A percentile compares a stretch with the other conserved stretches of the same genome.
Conservation (phyloP, 208 protist genomes). For the Crithidia brevicula region DNA sequence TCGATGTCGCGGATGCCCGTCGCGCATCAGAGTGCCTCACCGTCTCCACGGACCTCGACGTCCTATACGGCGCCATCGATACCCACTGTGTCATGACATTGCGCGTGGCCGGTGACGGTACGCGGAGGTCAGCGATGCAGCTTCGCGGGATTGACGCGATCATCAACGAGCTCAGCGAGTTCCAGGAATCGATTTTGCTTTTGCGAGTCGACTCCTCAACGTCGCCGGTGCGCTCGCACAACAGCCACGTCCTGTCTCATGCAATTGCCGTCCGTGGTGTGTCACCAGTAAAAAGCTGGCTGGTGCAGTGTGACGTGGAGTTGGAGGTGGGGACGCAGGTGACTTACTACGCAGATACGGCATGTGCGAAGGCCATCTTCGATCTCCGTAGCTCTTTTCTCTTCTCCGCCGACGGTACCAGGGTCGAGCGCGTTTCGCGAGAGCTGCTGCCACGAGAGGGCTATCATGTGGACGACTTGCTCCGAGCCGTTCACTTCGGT, state of each 20-base stretch:
- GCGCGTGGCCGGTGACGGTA: constrained; percentile 25
- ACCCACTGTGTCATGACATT: constrained; percentile 35
- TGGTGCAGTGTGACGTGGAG: constrained; percentile 12
- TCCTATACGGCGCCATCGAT: constrained; percentile 30
- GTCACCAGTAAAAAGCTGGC: constrained; percentile 34
- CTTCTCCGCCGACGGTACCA: constrained; percentile 39
- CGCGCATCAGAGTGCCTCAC: constrained; percentile 34
- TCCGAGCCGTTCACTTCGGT: constrained; percentile 41
- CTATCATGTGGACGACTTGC: constrained; percentile 35
- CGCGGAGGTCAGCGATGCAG: constrained; percentile 16
- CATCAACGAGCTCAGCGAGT: constrained; percentile 52
- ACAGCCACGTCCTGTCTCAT: background rate
- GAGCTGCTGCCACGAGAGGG: constrained; percentile 39
- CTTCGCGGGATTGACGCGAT: constrained; percentile 44
- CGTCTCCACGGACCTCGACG: constrained; percentile 33
- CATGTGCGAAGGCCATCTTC: constrained; percentile 31
- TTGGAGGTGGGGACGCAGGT: constrained; percentile 46
- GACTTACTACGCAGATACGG: constrained; percentile 47
- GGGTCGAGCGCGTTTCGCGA: constrained; percentile 43
- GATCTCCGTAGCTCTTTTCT: constrained; percentile 41
- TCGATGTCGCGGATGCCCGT: constrained; percentile 32
- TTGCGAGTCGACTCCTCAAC: constrained; percentile 28
- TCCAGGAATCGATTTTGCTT: constrained; percentile 49
- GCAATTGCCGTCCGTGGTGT: constrained; percentile 26
- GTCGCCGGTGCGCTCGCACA: constrained; percentile 10